Conservation (phyloP, 768 basidiomycete species). For the Ramaria rubella region DNA sequence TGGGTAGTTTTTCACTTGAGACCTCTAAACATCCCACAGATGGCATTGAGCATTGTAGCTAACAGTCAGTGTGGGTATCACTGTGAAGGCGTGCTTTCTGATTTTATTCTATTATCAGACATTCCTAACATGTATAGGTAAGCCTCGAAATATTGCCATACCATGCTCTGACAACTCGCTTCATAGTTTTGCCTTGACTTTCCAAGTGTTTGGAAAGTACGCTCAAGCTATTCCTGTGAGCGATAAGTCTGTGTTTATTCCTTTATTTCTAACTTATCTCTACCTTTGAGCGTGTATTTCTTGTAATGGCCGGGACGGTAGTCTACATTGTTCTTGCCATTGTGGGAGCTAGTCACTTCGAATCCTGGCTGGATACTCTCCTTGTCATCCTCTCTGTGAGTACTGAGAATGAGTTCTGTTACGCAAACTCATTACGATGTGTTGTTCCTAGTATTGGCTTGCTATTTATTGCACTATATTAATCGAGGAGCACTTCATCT, state of each 20-base stretch:
- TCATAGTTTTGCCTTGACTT: constrained; percentile 34
- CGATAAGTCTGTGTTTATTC: constrained; percentile 13
- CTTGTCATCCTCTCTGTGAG: constrained; percentile 26
- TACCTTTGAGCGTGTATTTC: constrained; percentile 31
- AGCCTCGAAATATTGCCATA: background rate
- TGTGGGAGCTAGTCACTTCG: constrained; percentile 40
- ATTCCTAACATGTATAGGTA: constrained; percentile 39
- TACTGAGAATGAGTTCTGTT: background rate
- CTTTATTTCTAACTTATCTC: background rate
- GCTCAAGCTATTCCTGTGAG: constrained; percentile 35
- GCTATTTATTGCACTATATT: constrained; percentile 42
- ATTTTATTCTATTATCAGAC: constrained; percentile 14
- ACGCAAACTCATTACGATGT: background rate
- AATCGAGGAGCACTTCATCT: constrained; percentile 45
- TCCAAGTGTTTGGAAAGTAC: constrained; percentile 36
- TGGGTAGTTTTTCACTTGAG: too few species aligned
- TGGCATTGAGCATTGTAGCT: constrained; percentile 37
- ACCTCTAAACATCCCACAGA: too few species aligned
- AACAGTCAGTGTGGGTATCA: constrained; percentile 34
- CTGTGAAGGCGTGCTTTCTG: too few species aligned
- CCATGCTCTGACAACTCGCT: background rate
- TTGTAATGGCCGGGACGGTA: constrained; percentile 34
- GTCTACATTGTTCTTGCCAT: constrained; percentile 37
- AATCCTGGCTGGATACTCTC: constrained; percentile 36
- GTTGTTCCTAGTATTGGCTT: constrained; percentile 40